These are phyloP conservation scores for Aureobasidium zeae DNA, from an alignment of 2,329 filamentous ascomycete genomes.

Conservation along the genomic window DNA sequence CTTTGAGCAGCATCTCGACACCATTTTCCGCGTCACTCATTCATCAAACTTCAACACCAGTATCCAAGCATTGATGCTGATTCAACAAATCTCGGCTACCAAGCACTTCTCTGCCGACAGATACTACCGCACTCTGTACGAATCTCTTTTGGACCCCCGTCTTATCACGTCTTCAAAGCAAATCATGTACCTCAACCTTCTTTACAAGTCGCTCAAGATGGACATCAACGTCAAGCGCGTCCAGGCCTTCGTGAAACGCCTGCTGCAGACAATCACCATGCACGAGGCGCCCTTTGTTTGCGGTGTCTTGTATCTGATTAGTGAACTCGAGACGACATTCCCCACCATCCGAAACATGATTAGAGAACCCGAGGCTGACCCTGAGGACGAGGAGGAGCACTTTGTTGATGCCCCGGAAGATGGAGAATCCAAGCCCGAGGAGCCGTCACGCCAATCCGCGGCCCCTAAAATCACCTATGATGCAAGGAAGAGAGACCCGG, in stretches of 20 bases:
- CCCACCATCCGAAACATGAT: conserved; percentile 70
- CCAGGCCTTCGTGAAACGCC: conserved; percentile 89
- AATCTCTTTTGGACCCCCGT: conserved; percentile 84
- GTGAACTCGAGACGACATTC: conserved; percentile 70
- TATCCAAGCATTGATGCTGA: conserved; percentile 87
- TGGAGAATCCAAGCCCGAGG: conserved; percentile 32
- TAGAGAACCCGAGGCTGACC: conserved; percentile 68
- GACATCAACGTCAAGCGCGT: conserved; percentile 86
- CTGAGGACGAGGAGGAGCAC: conserved; percentile 61
- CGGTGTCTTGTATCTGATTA: conserved; percentile 81
- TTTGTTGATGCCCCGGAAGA: conserved; percentile 58
- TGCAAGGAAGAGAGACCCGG: conserved; percentile 81
- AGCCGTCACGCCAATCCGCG: conserved; percentile 18
- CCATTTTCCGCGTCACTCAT: conserved; percentile 90
- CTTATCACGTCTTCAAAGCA: conserved; percentile 88
- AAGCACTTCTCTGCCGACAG: conserved; percentile 78
- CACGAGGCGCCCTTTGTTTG: conserved; percentile 91
- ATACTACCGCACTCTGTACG: conserved; percentile 92
- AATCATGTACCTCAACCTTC: conserved; percentile 82
- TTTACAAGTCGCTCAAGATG: conserved; percentile 79
- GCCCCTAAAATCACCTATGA: conserved; percentile 52
- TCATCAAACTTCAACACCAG: conserved; percentile 99
- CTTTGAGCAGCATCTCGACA: conserved; percentile 82
- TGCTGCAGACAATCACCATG: conserved; percentile 76
- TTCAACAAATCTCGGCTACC: conserved; percentile 78